Conservation (phyloP, 176 grass and related monocot species). For the Aegilops longissima region DNA sequence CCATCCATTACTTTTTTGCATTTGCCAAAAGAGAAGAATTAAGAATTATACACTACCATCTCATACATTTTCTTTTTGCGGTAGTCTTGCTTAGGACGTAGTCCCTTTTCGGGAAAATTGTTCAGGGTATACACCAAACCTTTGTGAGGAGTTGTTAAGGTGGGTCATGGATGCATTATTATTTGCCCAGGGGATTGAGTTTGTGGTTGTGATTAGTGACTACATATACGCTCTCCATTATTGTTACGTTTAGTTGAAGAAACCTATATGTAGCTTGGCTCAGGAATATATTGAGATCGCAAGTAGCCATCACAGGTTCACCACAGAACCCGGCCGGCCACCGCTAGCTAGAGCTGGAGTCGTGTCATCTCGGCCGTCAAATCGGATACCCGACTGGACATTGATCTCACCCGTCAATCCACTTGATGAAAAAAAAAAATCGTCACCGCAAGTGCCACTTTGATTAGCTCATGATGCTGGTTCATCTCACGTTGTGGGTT, state of each 20-base stretch:
- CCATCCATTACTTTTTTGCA: not conserved
- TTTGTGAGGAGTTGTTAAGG: slow-evolving; percentile 3
- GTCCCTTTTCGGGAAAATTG: not conserved
- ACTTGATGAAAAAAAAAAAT: no score
- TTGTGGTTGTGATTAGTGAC: slow-evolving; percentile 10
- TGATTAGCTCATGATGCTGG: slow-evolving; percentile 14
- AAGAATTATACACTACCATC: not conserved
- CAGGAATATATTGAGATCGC: slow-evolving; percentile 12
- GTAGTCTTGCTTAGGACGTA: slow-evolving; percentile 2
- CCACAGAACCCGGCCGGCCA: not conserved
- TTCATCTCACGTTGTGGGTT: not conserved
- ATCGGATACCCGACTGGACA: slow-evolving; percentile 5
- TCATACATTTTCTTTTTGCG: not conserved
- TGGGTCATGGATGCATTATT: slow-evolving; percentile 25
- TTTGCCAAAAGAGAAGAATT: not conserved
- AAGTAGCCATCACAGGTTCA: slow-evolving; percentile 36
- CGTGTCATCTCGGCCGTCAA: slow-evolving; percentile 20
- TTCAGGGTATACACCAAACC: not conserved
- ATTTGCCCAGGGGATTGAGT: not conserved
- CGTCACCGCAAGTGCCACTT: not conserved
- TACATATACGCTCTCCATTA: slow-evolving; percentile 30
- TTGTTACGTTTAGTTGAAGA: slow-evolving; percentile 51
- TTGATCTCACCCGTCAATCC: not conserved
- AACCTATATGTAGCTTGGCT: not conserved
- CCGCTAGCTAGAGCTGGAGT: slow-evolving; percentile 5